Base-by-base conservation (phyloP, 163 green algal species). In the Chloroidium sp. region DNA sequence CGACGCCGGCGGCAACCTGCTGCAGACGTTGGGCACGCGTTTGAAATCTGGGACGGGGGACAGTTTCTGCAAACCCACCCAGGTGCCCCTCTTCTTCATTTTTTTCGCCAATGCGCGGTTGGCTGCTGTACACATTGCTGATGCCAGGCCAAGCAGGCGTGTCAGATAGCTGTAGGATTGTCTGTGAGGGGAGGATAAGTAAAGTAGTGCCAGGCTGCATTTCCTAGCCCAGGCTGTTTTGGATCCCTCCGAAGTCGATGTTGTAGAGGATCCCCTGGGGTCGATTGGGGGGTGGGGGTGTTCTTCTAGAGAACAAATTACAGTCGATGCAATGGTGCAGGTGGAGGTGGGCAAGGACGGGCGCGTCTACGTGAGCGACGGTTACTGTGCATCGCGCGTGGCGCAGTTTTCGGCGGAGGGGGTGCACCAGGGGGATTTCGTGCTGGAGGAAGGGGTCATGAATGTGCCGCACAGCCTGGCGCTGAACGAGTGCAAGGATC, bases 321-420 rank as follows among this genome's bases (percentile, higher is more conserved):
- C 36, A 36, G 36, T 78, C 78, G 36, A 36, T 36, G 67, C 10
- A 1, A 62, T 79, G 8, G 2, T 10, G 4, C 85, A 94, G 85
- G 93, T 95, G 59, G 87, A 83, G 0, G 84, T 93, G 10, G 82
- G 86, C 3, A 85, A 87, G 14, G 86, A 94, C 69, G 93, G 93
- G 68, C 86, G 76, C 10, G 86, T 98, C 79, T 89, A 90, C 68
- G 89, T 98, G 2, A 85, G 89, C 1, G 94, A 98, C 78, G 94
- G 94, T 59, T 98, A 98, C 87, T 97, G 94, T 89, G 96, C 96
- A 80, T 80, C 69, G n/a, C 82, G 94, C 0, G 87, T 96, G 68
- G 84, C 90, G 8, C 78, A 87, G 75, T 96, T 92, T 76, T 77
- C 69, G 12, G 59, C 84, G 1, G 59, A 89, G 2, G 92, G 90